Base-by-base conservation (phyloP, 2,329 filamentous ascomycete species). In the Aaosphaeria pasadenensis region DNA sequence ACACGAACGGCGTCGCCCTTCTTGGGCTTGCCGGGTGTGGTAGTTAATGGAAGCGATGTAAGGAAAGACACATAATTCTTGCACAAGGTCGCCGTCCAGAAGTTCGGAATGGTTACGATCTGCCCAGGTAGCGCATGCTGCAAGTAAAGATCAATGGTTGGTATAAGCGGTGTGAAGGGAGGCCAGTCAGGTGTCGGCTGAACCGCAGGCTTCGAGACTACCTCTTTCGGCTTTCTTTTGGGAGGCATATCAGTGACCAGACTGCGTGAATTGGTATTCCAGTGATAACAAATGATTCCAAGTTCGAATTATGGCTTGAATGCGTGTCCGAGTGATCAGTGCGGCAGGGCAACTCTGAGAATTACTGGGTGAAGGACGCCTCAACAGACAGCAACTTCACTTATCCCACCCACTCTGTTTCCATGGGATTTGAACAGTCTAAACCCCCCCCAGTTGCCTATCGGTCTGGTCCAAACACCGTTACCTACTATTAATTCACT, bases 1-100 rank as follows among this genome's bases (percentile, higher is more conserved):
- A 96, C 88, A 33, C 92, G 80, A 6, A 89, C 80, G 1, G 91
- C 91, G 47, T 94, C 86, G 42, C 88, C 89, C 52, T 83, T 85
- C 67, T 88, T 92, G 1, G 89, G 89, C 51, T 83, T 84, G 0
- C 83, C 84, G 0, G 89, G 89, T 0, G 89, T 95, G 1, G 89
- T 95, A 40, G 80, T 80, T 41, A 95, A 73, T 0, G 89, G 85
- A 3, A 95, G 72, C 0, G 79, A 81, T 7, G 80, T 76, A 1
- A 95, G 79, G 59, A 92, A 94, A 1, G 81, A 77, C 43, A 90
- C 81, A 66, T 92, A 95, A 48, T 79, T 83, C 57, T 84, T 85
- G 75, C 89, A 94, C 5, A 95, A 79, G 4, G 77, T 82, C 7
- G 82, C 78, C 0, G 89, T 87, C 74, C 89, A 90, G 67, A 95